Evolutionary conservation across 2,329 filamentous ascomycete genomes (phyloP), one percentile per base, ranked within the genome.

Genomic region (Colletotrichum chrysophilum): DNA sequence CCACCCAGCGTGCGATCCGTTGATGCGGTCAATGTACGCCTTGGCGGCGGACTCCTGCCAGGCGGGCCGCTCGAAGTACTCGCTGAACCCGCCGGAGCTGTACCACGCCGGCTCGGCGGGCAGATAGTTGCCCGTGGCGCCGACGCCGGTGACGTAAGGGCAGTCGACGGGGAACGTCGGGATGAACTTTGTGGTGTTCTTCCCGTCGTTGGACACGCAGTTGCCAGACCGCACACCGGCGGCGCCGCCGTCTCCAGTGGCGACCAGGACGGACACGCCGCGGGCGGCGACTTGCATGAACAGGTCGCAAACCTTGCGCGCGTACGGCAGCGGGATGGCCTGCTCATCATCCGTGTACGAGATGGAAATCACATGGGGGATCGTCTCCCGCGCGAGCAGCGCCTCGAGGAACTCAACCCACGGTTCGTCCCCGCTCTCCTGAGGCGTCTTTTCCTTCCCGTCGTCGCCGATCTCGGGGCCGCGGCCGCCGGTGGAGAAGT

Each of bases 171-270:
- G 91, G 84, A 93, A 93, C 21, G 82, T 82, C 1, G 91, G 87
- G 4, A 89, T 81, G 82, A 92, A 93, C 14, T 85, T 84, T 8
- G 86, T 85, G 1, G 85, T 89, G 77, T 91, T 89, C 74, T 86
- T 88, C 48, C 90, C 91, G 71, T 92, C 89, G 78, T 91, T 91
- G 77, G 86, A 86, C 60, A 87, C 79, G 80, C 91, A 93, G 12
- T 71, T 66, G 7, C 69, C 68, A 0, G 24, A 8, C 2, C 48
- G 43, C 32, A 65, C 64, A 21, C 75, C 76, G 4, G 72, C 71
- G 28, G 77, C 74, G 52, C 84, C 85, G 16, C 74, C 71, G 75
- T 84, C 81, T 14, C 82, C 82, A 21, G 76, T 79, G 2, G 78
- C 76, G 62, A 82, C 80, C 5, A 84, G 32, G 12, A 83, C 65